Base-by-base conservation (phyloP, 2,329 filamentous ascomycete genomes). In the Bipolaris gigantea region DNA sequence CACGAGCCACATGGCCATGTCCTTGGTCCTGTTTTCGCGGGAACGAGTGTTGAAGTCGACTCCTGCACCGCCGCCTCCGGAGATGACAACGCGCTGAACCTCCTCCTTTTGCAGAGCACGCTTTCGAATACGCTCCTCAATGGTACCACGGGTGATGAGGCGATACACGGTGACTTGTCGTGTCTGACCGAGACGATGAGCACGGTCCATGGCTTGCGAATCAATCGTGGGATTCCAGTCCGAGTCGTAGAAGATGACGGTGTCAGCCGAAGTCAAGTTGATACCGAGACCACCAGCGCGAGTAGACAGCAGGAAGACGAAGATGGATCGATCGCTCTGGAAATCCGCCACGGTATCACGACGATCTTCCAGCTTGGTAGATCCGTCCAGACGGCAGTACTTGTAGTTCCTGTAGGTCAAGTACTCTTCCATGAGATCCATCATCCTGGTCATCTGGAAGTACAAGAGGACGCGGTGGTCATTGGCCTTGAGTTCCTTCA, bases 391-490 rank as follows among this genome's bases (percentile, higher is more conserved):
- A 56, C 94, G 90, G 69, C 93, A 95, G 78, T 97, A 99, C 76
- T 96, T 97, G 86, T 96, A 97, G 78, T 97, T 97, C 73, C 94
- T 90, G 79, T 97, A 97, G 0, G 94, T 97, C 55, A 99, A 81
- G 67, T 97, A 99, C 76, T 99, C 94, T 75, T 99, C 94, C 90
- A 97, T 97, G 56, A 99, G 81, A 73, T 99, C 93, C 71, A 99
- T 97, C 94, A 99, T 99, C 71, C 90, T 89, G 4, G 94, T 99
- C 94, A 99, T 99, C 81, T 99, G 94, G 89, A 99, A 99, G 82
- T 99, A 99, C 18, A 99, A 81, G 49, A 99, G 81, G 19, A 99
- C 94, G 69, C 94, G 92, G 66, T 99, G 94, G 33, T 89, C 89
- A 59, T 89, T 90, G 58, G 91, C 89, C 82, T 97, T 99, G 68